Percentiles rank a stretch among this genome's conserved stretches.
Evolutionary conservation across 306 rosid genomes (phyloP).

Genomic region (Luffa aegyptiaca): DNA sequence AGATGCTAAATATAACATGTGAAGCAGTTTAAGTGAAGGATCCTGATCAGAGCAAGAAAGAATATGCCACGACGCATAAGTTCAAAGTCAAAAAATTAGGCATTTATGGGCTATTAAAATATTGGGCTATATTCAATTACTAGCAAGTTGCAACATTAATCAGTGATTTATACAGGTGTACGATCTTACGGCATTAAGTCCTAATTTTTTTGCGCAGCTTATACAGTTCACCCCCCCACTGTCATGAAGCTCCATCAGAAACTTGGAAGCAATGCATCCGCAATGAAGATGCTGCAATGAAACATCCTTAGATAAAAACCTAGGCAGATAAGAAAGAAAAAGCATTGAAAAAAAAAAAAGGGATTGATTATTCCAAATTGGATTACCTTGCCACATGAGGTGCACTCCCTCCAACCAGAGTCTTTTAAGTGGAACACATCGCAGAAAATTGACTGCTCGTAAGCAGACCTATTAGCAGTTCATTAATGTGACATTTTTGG

Average conservation of each 20-base stretch:
- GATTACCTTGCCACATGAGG: conserved; percentile 71
- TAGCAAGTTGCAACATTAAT: background rate
- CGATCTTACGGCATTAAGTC: conserved; percentile 43
- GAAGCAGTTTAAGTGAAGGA: background rate
- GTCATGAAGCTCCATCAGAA: conserved; percentile 69
- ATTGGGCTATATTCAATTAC: background rate
- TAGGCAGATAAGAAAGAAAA: background rate
- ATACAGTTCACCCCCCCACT: conserved; percentile 75
- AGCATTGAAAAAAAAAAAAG: background rate
- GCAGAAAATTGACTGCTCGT: conserved; percentile 72
- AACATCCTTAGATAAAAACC: background rate
- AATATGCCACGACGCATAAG: background rate
- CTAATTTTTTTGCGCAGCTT: conserved; percentile 46
- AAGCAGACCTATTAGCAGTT: conserved; percentile 50
- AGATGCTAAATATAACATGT: background rate
- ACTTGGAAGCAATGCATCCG: conserved; percentile 73
- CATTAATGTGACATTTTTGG: background rate
- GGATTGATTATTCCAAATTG: background rate
- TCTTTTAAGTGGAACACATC: conserved; percentile 65
- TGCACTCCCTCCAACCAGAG: conserved; percentile 95
- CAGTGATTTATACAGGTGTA: background rate
- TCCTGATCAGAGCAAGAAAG: background rate
- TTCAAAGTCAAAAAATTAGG: background rate
- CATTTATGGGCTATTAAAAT: background rate
- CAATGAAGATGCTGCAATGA: conserved; percentile 78